Conservation (phyloP, 78 protist species). For the Diacronema lutheri region DNA sequence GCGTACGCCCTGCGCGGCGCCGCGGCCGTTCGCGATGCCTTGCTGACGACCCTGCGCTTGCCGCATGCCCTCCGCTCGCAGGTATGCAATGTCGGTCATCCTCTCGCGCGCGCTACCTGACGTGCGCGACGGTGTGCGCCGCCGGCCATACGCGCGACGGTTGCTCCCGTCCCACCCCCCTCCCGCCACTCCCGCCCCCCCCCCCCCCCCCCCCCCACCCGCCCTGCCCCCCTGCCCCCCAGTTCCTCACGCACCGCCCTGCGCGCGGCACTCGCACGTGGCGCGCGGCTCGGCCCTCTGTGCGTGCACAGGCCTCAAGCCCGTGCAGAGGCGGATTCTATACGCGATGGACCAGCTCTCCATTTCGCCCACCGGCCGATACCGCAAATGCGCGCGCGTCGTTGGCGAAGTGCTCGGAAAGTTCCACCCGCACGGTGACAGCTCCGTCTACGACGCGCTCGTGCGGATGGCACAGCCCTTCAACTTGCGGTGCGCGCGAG, state of each 20-base stretch:
- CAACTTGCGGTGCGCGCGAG: not conserved
- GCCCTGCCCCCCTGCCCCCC: too few species aligned
- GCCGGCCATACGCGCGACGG: not conserved
- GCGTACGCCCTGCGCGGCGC: too few species aligned
- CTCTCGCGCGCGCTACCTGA: conserved; percentile 19
- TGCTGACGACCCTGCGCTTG: too few species aligned
- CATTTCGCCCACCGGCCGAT: not conserved
- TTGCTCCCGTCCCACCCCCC: not conserved
- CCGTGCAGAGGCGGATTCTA: conserved; percentile 23
- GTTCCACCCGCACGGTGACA: conserved; percentile 42
- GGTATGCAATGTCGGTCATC: conserved; percentile 13
- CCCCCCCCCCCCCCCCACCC: too few species aligned
- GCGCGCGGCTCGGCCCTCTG: not conserved
- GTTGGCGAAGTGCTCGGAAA: conserved; percentile 33
- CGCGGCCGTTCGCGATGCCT: too few species aligned
- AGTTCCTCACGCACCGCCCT: too few species aligned
- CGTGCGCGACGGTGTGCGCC: conserved; percentile 13
- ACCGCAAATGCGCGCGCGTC: conserved; percentile 32
- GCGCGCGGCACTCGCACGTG: not conserved
- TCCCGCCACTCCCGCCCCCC: too few species aligned
- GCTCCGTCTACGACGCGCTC: conserved; percentile 34
- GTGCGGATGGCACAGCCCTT: conserved; percentile 31
- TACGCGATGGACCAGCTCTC: conserved; percentile 27
- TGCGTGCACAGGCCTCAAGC: not conserved
- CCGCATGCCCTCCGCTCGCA: too few species aligned